These are phyloP conservation scores for Pulicaria dysenterica DNA, from an alignment of 129 eudicot genomes.

Conservation along the genomic window DNA sequence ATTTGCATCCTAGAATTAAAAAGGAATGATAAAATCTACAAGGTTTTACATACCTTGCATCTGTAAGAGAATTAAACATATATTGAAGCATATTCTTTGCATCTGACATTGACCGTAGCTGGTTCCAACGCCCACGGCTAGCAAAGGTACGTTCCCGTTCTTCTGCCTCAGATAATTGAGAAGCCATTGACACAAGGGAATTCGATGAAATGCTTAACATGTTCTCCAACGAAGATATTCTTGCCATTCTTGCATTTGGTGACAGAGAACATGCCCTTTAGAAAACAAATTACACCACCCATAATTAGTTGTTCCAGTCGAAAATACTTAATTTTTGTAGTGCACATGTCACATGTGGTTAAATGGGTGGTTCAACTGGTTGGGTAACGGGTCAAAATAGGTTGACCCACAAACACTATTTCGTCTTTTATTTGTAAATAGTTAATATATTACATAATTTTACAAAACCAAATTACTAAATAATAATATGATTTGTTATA, in stretches of 20 bases:
- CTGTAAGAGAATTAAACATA: constrained; percentile 80
- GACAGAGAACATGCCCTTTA: constrained; percentile 85
- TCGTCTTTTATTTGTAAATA: background rate
- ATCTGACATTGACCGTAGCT: constrained; percentile 93
- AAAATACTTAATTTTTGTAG: background rate
- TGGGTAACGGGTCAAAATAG: constrained; percentile 8
- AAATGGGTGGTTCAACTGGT: background rate
- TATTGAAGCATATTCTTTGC: constrained; percentile 83
- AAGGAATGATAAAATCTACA: background rate
- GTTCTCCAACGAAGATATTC: constrained; percentile 89
- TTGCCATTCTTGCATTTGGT: constrained; percentile 84
- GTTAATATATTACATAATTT: background rate
- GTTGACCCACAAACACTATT: background rate
- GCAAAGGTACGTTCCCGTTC: constrained; percentile 89
- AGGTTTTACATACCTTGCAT: constrained; percentile 56
- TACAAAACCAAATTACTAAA: background rate
- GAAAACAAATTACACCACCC: constrained; percentile 21
- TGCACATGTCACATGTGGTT: background rate
- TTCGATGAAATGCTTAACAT: constrained; percentile 90
- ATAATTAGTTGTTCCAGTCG: constrained; percentile 19
- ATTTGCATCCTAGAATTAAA: background rate
- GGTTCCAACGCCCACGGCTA: constrained; percentile 94
- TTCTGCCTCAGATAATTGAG: constrained; percentile 99
- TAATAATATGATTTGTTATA: background rate
- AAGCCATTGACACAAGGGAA: constrained; percentile 98